Conservation (phyloP, 768 basidiomycete genomes). For the Gautieria morchelliformis region DNA sequence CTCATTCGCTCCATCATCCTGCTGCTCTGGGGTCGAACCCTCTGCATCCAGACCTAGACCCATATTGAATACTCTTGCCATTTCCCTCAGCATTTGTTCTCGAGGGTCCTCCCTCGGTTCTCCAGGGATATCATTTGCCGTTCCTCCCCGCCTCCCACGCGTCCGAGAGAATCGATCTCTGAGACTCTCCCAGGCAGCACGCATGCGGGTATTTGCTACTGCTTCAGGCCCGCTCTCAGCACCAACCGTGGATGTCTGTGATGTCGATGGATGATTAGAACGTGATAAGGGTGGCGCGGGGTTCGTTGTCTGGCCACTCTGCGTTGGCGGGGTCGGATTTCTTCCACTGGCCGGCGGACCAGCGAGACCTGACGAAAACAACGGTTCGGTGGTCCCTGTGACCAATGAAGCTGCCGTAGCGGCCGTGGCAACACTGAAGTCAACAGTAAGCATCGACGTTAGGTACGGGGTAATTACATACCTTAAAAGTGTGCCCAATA, state of each 20-base stretch:
- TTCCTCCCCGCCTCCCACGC: not conserved
- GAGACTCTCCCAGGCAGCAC: conserved; percentile 6
- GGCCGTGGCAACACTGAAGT: conserved; percentile 70
- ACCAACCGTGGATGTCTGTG: not conserved
- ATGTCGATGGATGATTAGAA: conserved; percentile 4
- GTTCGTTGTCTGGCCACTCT: conserved; percentile 12
- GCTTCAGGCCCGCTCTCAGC: not conserved
- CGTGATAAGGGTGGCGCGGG: not conserved
- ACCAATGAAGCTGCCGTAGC: conserved; percentile 82
- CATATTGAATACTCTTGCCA: conserved; percentile 71
- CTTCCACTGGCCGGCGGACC: conserved; percentile 16
- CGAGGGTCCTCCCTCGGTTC: conserved; percentile 36
- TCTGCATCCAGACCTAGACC: conserved; percentile 36
- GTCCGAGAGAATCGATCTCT: conserved; percentile 7
- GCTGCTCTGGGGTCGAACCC: not conserved
- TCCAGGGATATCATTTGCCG: not conserved
- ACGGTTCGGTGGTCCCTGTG: conserved; percentile 59
- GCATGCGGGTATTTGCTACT: not conserved
- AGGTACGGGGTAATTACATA: conserved; percentile 22
- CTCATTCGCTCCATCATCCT: not conserved
- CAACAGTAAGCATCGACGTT: not conserved
- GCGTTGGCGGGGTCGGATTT: conserved; percentile 7
- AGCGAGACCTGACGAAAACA: conserved; percentile 48
- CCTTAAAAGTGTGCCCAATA: conserved; percentile 77
- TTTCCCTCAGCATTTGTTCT: conserved; percentile 68